Base-by-base conservation (phyloP, 2,329 filamentous ascomycete species). In the Penicillium vulpinum region DNA sequence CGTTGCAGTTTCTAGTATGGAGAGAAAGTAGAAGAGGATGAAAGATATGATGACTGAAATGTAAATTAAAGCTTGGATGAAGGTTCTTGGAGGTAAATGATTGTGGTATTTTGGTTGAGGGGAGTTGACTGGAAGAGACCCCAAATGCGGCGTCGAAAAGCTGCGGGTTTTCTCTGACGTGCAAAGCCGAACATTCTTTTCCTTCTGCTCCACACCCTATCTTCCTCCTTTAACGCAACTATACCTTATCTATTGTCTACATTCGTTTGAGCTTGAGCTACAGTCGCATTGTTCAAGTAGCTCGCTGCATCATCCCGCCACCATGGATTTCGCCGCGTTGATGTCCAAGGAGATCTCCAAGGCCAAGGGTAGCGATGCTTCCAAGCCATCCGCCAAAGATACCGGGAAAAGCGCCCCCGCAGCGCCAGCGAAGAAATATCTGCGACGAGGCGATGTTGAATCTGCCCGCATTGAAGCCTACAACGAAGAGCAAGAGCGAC, bases 281-380 rank as follows among this genome's bases (percentile, higher is more conserved):
- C 5, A 10, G n/a, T 21, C 28, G 22, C 29, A 46, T 21, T 33
- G 24, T 36, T 21, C n/a, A 15, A 11, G 31, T 47, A 45, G 33
- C 28, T 43, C 6, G 33, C 51, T 54, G 46, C 35, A 16, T 22
- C 16, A 44, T 47, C 31, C 33, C 40, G 33, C 57, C 71, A 81
- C 60, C 64, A 99, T 99, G 94, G 92, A 99, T 76, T 99, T 99
- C 80, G 92, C 92, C 59, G 85, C 91, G 35, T 80, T 99, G 46
- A 96, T 99, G 91, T 87, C 90, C 69, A 89, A 91, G 71, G 92
- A 96, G 76, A 94, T 99, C 69, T 86, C 90, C 68, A 95, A 94
- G 75, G 82, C 88, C 65, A 91, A 91, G 74, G 77, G 83, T 53
- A 64, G 76, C 40, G 65, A 77, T 51, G 61, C 75, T 16, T 51